A percentile compares a stretch with the other conserved stretches of the same genome.
Evolutionary conservation across 1,139 yeast species (phyloP).

Genomic region (Candida sanyaensis): DNA sequence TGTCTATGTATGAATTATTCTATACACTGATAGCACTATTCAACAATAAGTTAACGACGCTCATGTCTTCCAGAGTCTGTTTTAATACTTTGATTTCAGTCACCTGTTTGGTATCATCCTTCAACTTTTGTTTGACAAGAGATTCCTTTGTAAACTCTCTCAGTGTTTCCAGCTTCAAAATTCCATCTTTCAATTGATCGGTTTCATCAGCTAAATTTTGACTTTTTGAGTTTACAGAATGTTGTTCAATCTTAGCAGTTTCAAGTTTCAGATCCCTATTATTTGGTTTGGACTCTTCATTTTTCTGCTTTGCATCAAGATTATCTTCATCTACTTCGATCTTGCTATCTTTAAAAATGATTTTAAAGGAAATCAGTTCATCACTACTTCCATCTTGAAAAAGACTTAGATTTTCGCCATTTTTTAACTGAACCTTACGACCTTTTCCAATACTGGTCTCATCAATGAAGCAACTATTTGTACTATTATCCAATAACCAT

Average conservation of each 20-base stretch:
- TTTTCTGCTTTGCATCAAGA: background rate
- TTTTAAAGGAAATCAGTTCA: constrained; percentile 54
- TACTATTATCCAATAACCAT: constrained; percentile 81
- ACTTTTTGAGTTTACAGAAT: too few species aligned
- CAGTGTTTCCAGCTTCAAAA: too few species aligned
- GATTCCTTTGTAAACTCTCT: too few species aligned
- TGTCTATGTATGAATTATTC: background rate
- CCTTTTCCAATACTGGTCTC: constrained; percentile 60
- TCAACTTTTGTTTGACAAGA: too few species aligned
- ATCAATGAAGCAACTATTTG: constrained; percentile 79
- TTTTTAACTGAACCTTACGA: constrained; percentile 57
- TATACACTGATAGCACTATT: background rate
- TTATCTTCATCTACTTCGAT: background rate
- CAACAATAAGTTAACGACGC: background rate
- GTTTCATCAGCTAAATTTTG: too few species aligned
- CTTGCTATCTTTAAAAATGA: constrained; percentile 28
- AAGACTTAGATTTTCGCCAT: constrained; percentile 66
- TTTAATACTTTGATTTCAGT: constrained; percentile 2
- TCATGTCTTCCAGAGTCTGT: constrained; percentile 7
- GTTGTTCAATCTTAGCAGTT: too few species aligned
- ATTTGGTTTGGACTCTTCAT: background rate
- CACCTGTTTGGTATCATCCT: too few species aligned
- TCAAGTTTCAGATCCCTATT: too few species aligned
- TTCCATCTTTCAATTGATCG: too few species aligned
- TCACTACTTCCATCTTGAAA: constrained; percentile 58